Evolutionary conservation across 331 rosid species (phyloP), one percentile per base, ranked within the genome.

Genomic region (Saraca asoca): DNA sequence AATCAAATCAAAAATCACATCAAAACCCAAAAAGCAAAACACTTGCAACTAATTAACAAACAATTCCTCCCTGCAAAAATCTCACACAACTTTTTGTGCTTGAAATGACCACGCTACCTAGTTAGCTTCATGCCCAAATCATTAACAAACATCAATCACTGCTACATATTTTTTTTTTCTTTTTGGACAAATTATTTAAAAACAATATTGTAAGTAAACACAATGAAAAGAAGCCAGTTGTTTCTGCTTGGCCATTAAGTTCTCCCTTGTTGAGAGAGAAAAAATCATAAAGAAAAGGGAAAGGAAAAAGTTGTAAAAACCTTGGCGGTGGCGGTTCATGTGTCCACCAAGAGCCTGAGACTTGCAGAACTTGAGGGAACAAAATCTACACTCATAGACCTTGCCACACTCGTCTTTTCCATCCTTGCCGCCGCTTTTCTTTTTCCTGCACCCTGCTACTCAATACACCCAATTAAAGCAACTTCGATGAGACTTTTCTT

Each of bases 301-400:
- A 15, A 5, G 20, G 34, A 13, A 5, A 53, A 58, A 51, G 13
- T 37, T 5, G 41, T 37, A 34, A 42, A 52, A 83, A 81, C 98
- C 98, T 93, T 93, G 97, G 68, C 98, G 96, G 75, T 93, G 98
- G 77, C 98, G 98, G 85, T 93, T 94, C 99, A 94, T 94, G 85
- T 94, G 99, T 74, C 99, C 99, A 66, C 99, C 99, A 18, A 94
- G 97, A 61, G 99, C 99, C 87, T 94, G 99, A 48, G 97, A 94
- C 67, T 94, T 94, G 88, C 97, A 94, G 87, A 94, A 94, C 87
- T 90, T 94, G 68, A 90, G 99, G 86, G 96, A 94, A 85, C 99
- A 94, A 83, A 94, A 94, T 82, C 99, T 88, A 82, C 99, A 94
- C 76, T 94, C 97, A 7, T 90, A 94, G 57, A 94, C 97, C 81